Conservation (phyloP, 2,329 filamentous ascomycete genomes). For the Pseudocercospora macadamiae region DNA sequence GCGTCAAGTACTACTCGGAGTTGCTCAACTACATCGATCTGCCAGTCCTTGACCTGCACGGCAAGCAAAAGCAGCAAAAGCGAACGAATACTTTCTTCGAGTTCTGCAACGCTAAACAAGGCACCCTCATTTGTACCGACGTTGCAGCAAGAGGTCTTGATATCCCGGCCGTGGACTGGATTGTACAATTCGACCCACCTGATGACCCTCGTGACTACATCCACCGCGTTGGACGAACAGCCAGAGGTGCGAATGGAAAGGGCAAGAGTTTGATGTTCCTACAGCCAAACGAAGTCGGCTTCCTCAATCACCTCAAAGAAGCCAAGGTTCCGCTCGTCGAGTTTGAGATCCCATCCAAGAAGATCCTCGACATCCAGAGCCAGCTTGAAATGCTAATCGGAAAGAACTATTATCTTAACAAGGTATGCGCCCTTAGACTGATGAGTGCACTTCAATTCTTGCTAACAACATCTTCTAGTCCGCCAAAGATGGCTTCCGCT, state of each 20-base stretch:
- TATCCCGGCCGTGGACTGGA: conserved; percentile 95
- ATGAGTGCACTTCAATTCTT: background rate
- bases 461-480: conserved; percentile 48
- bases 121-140: conserved; percentile 92
- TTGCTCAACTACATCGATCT: conserved; percentile 97
- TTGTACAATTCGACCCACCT: conserved; percentile 86
- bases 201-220: conserved; percentile 72
- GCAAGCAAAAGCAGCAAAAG: conserved; percentile 98
- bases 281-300: conserved; percentile 88
- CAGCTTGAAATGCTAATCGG: conserved; percentile 93
- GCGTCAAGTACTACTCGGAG: conserved; percentile 93
- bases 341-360: conserved; percentile 91
- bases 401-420: conserved; percentile 97
- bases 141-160: conserved; percentile 93
- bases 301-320: conserved; percentile 87
- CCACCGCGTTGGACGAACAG: conserved; percentile 93
- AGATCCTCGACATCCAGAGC: conserved; percentile 77
- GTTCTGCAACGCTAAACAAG: conserved; percentile 82
- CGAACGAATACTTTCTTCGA: conserved; percentile 99
- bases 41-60: conserved; percentile 82
- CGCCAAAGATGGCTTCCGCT: conserved; percentile 75
- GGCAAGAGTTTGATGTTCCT: conserved; percentile 92
- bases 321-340: conserved; percentile 92
- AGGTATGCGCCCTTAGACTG: conserved; percentile 57
- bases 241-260: conserved; percentile 78